Base-by-base conservation (phyloP, 140 eudicot species). In the Senecio squalidus region DNA sequence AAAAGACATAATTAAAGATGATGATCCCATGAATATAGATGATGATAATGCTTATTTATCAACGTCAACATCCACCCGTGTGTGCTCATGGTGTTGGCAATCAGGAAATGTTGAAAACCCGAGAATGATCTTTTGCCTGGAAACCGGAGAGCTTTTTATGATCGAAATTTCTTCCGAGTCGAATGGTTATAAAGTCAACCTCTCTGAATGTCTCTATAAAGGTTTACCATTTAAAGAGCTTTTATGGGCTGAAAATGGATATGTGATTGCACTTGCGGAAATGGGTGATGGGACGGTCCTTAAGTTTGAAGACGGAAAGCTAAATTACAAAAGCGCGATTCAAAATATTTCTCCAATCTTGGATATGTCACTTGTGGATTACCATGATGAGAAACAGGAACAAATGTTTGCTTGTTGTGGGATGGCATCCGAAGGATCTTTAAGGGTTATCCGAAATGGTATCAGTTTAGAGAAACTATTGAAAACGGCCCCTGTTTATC, bases 401-500 rank as follows among this genome's bases (percentile, higher is more conserved):
- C 98, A 92, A 73, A 84, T 92, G 77, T 92, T 83, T 79, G 96
- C 95, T 24, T 92, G 98, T 81, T 87, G 96, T 66, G 98, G 98
- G 58, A 59, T 86, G 80, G 85, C 95, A 66, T 90, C 96, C 0
- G 96, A 84, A 73, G 98, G 98, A 18, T 86, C 98, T 31, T 78
- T 92, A 66, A 73, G 98, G 66, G 78, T 92, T 17, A 84, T 92
- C 40, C 75, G 95, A 24, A 92, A 79, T 68, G 98, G 98, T 29
- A 71, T 81, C 58, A 83, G 86, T 62, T 71, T 87, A 58, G 98
- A 87, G 26, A 87, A 85, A 44, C 73, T 92, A 49, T 62, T 92
- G 43, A 92, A 82, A 78, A 92, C 98, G 13, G 81, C 96, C 55
- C 84, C 98, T 9, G 73, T 74, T 40, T 92, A 92, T 79, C 92